phyloP scores from a whole-genome alignment of 805 yeast species.

The Tetrapisispora namnaoensis region DNA sequence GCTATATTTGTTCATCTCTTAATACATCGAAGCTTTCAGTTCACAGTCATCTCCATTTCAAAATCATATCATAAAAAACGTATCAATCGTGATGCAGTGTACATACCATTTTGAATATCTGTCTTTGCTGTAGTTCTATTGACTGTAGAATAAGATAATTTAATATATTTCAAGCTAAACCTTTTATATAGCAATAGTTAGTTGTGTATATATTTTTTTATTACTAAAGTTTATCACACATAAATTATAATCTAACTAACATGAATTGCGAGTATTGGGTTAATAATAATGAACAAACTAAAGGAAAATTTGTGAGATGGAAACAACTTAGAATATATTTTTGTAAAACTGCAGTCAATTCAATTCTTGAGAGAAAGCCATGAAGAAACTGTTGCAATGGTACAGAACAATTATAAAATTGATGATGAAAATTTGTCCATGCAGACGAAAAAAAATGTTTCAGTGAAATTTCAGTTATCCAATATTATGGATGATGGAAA shows the following conservation, averaged over 20 bases:
- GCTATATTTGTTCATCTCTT: neutral
- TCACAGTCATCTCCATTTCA: neutral
- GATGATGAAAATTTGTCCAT: neutral
- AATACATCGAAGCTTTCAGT: neutral
- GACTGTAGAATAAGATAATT: neutral
- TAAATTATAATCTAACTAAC: too few relatives aligned
- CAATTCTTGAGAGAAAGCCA: neutral
- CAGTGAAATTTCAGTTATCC: neutral
- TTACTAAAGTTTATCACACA: too few relatives aligned
- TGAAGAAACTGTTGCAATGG: neutral
- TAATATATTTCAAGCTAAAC: neutral
- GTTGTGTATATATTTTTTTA: too few relatives aligned
- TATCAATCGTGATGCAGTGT: neutral
- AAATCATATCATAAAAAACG: neutral
- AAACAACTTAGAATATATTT: too few relatives aligned
- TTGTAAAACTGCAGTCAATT: too few relatives aligned
- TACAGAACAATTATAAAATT: too few relatives aligned
- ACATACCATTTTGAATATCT: conserved; percentile 21
- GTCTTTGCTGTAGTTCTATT: conserved; percentile 13
- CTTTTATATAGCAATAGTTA: neutral
- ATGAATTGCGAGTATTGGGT: too few relatives aligned
- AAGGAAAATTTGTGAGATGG: too few relatives aligned
- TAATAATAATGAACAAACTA: too few relatives aligned
- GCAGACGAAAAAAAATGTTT: neutral
- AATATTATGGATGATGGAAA: too few relatives aligned